Percentiles rank a stretch among this genome's conserved stretches.
phyloP scores from a whole-genome alignment of 257 asterid species.

The Petunia axillaris region DNA sequence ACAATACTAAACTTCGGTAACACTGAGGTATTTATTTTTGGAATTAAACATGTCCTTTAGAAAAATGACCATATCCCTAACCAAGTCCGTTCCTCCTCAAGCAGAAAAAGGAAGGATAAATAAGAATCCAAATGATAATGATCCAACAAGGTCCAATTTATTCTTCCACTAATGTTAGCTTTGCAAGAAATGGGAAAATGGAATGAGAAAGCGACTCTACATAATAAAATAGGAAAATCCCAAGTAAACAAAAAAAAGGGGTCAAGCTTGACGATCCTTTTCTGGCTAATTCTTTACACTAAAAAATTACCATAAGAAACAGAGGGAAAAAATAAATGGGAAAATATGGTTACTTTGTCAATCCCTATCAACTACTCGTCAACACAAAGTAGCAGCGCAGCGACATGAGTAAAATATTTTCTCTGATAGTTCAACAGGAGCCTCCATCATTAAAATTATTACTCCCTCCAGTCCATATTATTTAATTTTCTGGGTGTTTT shows the following conservation, averaged over 20 bases:
- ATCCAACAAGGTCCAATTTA: neutral
- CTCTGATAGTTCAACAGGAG: neutral
- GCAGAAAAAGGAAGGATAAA: too few species aligned
- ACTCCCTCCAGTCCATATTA: too few species aligned
- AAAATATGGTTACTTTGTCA: neutral
- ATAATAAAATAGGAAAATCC: too few species aligned
- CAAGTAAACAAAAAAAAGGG: neutral
- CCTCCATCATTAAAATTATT: neutral
- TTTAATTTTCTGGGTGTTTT: too few species aligned
- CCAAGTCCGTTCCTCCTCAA: too few species aligned
- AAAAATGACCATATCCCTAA: too few species aligned
- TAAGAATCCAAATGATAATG: too few species aligned
- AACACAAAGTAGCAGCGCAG: neutral
- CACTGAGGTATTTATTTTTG: too few species aligned
- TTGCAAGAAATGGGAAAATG: neutral
- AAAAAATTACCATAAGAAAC: neutral
- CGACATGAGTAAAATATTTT: conserved; percentile 12
- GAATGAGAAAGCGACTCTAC: too few species aligned
- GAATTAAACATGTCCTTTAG: too few species aligned
- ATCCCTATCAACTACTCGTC: neutral
- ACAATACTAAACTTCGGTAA: too few species aligned
- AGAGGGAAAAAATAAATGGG: too few species aligned
- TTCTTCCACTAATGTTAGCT: neutral
- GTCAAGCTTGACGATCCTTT: neutral
- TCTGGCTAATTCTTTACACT: neutral